Evolutionary conservation across 2,329 filamentous ascomycete genomes (phyloP), one percentile per base, ranked within the genome.

Genomic region (Cladophialophora bantiana): DNA sequence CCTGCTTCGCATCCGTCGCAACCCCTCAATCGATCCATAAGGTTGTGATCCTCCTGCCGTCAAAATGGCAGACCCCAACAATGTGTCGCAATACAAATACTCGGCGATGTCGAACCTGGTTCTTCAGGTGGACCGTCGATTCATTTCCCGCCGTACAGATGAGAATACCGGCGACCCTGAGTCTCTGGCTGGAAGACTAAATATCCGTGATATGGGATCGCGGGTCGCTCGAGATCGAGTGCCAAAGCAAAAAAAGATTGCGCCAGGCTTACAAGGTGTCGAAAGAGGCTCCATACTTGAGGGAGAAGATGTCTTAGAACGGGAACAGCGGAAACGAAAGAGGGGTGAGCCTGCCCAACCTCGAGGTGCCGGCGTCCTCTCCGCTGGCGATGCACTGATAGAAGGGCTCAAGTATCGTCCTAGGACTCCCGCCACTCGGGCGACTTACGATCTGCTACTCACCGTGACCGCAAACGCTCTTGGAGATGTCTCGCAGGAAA

Each of bases 31-130:
- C 26, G 35, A 7, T 12, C 45, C 45, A 26, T 50, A 50, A 50
- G 18, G 18, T 50, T 26, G 45, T 26, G 18, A 50, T 26, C 45
- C 45, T 35, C 10, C 34, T 18, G 35, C 45, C 35, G 60, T 35
- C 65, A 83, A 78, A 62, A 94, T 94, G 92, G 86, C 90, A 80
- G 91, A 85, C 75, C 81, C 83, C 71, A 84, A 86, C 75, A 83
- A 95, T 90, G 91, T 96, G 76, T 94, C 93, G 81, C 94, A 97
- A 82, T 97, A 96, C 87, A 97, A 97, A 82, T 97, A 97, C 88
- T 93, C 93, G 89, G 93, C 92, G 80, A 98, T 99, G 95, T 99
- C 95, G 83, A 99, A 99, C 89, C 90, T 99, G 93, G 95, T 99
- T 78, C 92, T 99, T 88, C 95, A 99, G 91, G 94, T 93, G 83